phyloP scores from a whole-genome alignment of 202 grass and related monocot genomes.

The Cymbopogon flexuosus region DNA sequence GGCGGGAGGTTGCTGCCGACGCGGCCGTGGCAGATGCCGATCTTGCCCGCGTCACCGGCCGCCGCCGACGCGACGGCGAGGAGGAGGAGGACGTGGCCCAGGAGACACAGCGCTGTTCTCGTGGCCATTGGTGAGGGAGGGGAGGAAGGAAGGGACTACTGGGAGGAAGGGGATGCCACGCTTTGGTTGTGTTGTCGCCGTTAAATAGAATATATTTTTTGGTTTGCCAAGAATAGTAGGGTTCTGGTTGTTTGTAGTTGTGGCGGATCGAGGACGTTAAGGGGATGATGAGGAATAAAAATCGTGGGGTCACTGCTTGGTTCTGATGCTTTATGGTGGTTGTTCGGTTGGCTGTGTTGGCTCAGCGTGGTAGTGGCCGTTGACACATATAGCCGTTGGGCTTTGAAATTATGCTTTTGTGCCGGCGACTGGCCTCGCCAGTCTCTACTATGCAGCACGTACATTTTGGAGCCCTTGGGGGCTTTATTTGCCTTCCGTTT shows the following conservation, averaged over 20 bases:
- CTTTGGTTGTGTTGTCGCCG: neutral
- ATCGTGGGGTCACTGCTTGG: neutral
- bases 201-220: slow-evolving; percentile 17
- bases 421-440: no score
- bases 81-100: slow-evolving; percentile 4
- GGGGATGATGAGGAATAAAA: neutral
- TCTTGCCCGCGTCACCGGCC: slow-evolving; percentile 4
- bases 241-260: neutral
- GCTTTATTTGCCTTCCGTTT: no score
- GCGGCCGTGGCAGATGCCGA: slow-evolving; percentile 58
- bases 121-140: slow-evolving; percentile 8
- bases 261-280: neutral
- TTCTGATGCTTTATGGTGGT: neutral
- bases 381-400: slow-evolving; percentile 32
- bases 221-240: neutral
- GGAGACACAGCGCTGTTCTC: neutral
- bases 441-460: no score
- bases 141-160: neutral
- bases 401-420: slow-evolving; percentile 10
- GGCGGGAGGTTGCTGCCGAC: slow-evolving; percentile 51
- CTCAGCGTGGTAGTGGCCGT: slow-evolving; percentile 17
- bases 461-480: no score
- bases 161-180: neutral
- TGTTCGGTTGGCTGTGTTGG: neutral
- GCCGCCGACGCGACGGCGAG: neutral